phyloP scores from a whole-genome alignment of 2,329 filamentous ascomycete genomes.

The Verticillium nubilum region DNA sequence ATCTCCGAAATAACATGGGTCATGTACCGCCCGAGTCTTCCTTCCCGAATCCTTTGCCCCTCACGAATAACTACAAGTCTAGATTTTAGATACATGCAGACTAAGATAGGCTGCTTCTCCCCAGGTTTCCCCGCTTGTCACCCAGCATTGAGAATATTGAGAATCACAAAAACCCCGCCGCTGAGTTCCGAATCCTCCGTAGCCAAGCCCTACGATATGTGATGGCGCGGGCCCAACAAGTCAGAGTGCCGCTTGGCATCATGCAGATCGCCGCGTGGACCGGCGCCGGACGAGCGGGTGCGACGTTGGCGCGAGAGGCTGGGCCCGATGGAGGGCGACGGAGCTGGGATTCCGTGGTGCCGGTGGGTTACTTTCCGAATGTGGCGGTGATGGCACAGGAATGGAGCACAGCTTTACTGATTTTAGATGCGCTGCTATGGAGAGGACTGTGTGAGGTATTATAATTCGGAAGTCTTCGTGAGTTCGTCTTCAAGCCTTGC shows the following conservation, averaged over 20 bases:
- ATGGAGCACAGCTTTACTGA: too few relatives aligned
- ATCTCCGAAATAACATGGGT: too few relatives aligned
- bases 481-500: too few relatives aligned
- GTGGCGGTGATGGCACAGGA: background rate
- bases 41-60: too few relatives aligned
- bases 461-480: too few relatives aligned
- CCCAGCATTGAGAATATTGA: background rate
- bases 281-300: background rate
- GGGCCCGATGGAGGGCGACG: background rate
- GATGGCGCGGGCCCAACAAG: background rate
- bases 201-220: background rate
- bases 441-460: too few relatives aligned
- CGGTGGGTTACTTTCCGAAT: background rate
- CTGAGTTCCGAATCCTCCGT: background rate
- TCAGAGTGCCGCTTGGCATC: background rate
- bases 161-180: background rate
- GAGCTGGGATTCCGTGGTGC: background rate
- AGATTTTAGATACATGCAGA: too few relatives aligned
- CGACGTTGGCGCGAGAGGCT: background rate
- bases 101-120: background rate
- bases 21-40: too few relatives aligned
- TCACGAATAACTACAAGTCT: too few relatives aligned
- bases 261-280: background rate
- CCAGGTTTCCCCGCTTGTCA: background rate
- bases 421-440: too few relatives aligned